Base-by-base conservation (phyloP, 768 basidiomycete genomes). In the Wakefieldia striispora region DNA sequence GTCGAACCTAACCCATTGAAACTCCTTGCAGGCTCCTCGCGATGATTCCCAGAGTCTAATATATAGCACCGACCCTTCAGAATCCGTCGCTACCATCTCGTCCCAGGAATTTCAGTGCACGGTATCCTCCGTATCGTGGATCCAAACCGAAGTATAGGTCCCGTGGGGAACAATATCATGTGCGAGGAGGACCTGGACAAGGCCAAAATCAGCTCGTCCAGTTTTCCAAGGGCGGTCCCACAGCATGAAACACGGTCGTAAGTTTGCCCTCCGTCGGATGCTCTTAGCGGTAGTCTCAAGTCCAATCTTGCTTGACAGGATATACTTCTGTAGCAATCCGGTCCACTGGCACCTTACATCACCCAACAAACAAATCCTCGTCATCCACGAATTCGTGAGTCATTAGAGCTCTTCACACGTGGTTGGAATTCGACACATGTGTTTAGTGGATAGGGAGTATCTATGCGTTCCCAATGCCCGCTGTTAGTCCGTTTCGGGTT, bases 371-470 rank as follows among this genome's bases (percentile, higher is more conserved):
- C 16, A 50, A 63, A 13, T 29, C 11, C 27, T 63, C 69, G 0
- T 20, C 69, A 1, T 73, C 72, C 11, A 51, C 63, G 3, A 71
- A 72, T 49, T 68, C 70, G 73, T 72, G 38, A 48, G 70, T 54
- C 33, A 40, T 16, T 23, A 29, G 21, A 45, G 5, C 14, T 17
- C 43, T 17, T 7, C 1, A 3, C 23, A 10, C 21, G 14, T 11
- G n/a, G n/a, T 12, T 0, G 10, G 10, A 16, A 8, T 8, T 41
- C 42, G 21, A 62, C 40, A 37, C 23, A 4, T 29, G 29, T 23
- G 27, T 35, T 43, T 68, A 68, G 14, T 74, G 69, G 70, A 74
- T 82, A 50, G 80, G 80, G 34, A 73, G 78, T 21, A 56, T 72
- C 16, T 76, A 80, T 53, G 56, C 73, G 1, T 72, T 75, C 38